Evolutionary conservation across 305 asterid genomes (phyloP).

Genomic region (Fraxinus paxiana): DNA sequence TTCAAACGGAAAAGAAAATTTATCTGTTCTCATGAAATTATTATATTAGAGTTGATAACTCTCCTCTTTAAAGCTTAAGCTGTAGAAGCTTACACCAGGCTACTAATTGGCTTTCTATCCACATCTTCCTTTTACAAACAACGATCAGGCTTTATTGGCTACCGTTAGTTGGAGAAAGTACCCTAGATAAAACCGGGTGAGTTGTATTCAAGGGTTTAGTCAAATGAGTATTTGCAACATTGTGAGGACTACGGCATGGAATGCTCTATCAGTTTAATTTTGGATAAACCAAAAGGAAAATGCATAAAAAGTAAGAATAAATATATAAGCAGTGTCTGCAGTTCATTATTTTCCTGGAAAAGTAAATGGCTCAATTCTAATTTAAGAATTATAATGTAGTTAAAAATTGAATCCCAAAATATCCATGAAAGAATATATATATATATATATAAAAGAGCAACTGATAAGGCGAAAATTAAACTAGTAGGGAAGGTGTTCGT

Average conservation of each 20-base stretch:
- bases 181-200: not conserved
- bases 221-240: not conserved
- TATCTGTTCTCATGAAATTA: not conserved
- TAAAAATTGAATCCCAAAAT: not conserved
- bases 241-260: not conserved
- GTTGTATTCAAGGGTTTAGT: not conserved
- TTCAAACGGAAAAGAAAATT: not conserved
- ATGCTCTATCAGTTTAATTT: not conserved
- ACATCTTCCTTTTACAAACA: not conserved
- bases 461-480: not conserved
- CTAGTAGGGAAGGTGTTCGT: slow-evolving; percentile 4
- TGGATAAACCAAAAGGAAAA: not conserved
- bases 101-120: not conserved
- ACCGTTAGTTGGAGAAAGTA: not conserved
- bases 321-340: not conserved
- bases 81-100: not conserved
- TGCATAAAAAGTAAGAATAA: not conserved
- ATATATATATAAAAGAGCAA: not conserved
- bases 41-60: not conserved
- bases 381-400: not conserved
- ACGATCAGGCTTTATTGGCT: not conserved
- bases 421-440: not conserved
- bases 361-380: not conserved
- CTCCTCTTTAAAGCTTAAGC: not conserved
- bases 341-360: not conserved